Evolutionary conservation across 1,284 basidiomycete species (phyloP), one percentile per base, ranked within the genome.

Genomic region (Sanguinoderma infundibulare): DNA sequence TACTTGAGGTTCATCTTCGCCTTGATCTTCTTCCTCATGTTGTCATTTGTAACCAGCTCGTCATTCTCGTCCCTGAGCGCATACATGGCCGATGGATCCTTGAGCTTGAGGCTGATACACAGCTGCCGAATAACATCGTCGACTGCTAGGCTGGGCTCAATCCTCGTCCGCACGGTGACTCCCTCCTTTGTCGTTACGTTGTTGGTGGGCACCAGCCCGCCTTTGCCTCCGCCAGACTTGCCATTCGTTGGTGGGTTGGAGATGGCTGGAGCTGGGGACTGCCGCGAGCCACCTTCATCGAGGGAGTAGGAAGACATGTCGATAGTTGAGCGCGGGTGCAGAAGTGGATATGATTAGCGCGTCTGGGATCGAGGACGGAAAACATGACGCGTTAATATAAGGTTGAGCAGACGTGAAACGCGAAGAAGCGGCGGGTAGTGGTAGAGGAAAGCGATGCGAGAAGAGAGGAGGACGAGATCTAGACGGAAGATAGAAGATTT

Each of bases 31-130:
- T 86, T 90, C 72, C 86, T 83, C 71, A 94, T 77, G 73, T 93
- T 97, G 64, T 94, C 91, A 71, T 95, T 94, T 28, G 95, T 97
- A n/a, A 98, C 90, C 51, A 98, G 78, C 70, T 93, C 91, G 67
- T 95, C 93, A 30, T 83, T 86, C 68, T 96, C 93, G 71, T 98
- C 95, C 67, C 96, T 83, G 60, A 98, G 76, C 1, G 95, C 94
- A 70, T 91, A 96, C 62, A 94, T 83, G 3, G 87, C 85, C 14
- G 93, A 87, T 0, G 92, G 87, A 57, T 96, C 94, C 63, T 89
- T 87, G 52, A 96, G 88, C 71, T 91, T 90, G 68, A 98, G 80
- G 73, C 92, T 92, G 65, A 89, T 77, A 69, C 90, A 92, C 15
- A 94, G 81, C 71, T 92, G 91, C 54, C 84, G 86, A 53, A 94